phyloP scores from a whole-genome alignment of 768 basidiomycete genomes.

The Rhizopogon roseolus region DNA sequence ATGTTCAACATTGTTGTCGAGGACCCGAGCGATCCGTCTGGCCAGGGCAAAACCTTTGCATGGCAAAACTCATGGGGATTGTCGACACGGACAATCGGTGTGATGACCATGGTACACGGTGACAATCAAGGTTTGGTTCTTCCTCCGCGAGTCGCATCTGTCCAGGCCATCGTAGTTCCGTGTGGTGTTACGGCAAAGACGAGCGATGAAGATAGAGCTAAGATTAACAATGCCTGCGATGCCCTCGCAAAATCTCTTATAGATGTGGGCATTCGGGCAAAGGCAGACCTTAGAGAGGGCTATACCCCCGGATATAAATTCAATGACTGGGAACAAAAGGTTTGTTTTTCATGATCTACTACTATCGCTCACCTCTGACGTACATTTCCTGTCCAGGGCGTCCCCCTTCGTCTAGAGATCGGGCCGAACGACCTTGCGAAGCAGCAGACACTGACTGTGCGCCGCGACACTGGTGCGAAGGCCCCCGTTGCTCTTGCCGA shows the following conservation, averaged over 20 bases:
- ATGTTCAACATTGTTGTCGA: slow-evolving; percentile 99
- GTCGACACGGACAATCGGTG: slow-evolving; percentile 92
- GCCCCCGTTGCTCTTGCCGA: slow-evolving; percentile 46
- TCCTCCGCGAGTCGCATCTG: slow-evolving; percentile 92
- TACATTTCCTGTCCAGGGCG: slow-evolving; percentile 52
- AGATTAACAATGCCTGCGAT: slow-evolving; percentile 74
- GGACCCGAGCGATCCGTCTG: slow-evolving; percentile 74
- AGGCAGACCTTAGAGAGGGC: slow-evolving; percentile 89
- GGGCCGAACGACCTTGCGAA: slow-evolving; percentile 90
- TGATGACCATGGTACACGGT: slow-evolving; percentile 99
- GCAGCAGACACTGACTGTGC: slow-evolving; percentile 75
- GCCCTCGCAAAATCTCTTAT: slow-evolving; percentile 71
- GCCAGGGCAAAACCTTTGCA: slow-evolving; percentile 70
- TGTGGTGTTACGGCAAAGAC: slow-evolving; percentile 91
- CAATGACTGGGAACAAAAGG: slow-evolving; percentile 99
- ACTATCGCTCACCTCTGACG: not conserved
- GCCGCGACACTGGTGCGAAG: slow-evolving; percentile 74
- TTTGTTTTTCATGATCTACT: slow-evolving; percentile 22
- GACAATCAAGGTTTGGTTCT: slow-evolving; percentile 97
- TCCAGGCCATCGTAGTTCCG: slow-evolving; percentile 90
- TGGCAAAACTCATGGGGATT: slow-evolving; percentile 99
- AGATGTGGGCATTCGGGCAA: slow-evolving; percentile 73
- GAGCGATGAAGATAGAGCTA: slow-evolving; percentile 56
- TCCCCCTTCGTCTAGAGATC: slow-evolving; percentile 94
- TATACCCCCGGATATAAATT: slow-evolving; percentile 99